Evolutionary conservation across 2,329 filamentous ascomycete species (phyloP).

Genomic region (Trichoderma sp.): DNA sequence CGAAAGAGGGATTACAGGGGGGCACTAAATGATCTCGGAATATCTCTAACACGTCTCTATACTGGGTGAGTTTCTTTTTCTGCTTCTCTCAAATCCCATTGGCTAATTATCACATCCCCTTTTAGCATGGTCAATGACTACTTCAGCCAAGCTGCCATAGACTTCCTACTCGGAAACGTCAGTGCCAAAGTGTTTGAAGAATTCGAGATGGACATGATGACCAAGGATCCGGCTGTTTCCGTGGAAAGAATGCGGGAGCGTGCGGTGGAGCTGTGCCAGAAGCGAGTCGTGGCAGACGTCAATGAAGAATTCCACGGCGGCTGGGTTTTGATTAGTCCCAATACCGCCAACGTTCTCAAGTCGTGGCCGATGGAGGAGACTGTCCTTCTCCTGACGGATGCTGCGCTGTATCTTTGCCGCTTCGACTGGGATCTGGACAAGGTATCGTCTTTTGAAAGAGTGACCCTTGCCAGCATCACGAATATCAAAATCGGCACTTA

Average conservation of each 20-base stretch:
- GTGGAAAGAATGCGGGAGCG: conserved; percentile 79
- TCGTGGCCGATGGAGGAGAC: conserved; percentile 81
- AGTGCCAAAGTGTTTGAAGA: conserved; percentile 85
- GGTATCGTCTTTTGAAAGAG: conserved; percentile 84
- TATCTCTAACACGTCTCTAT: conserved; percentile 77
- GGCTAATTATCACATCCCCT: conserved; percentile 37
- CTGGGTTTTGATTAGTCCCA: conserved; percentile 83
- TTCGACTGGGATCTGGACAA: conserved; percentile 97
- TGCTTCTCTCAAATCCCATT: no score
- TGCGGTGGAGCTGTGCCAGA: conserved; percentile 84
- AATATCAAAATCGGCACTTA: conserved; percentile 80
- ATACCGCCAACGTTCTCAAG: conserved; percentile 63
- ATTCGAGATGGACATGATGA: conserved; percentile 92
- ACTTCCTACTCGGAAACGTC: conserved; percentile 88
- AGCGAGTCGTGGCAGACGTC: conserved; percentile 80
- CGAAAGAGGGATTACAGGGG: conserved; percentile 87
- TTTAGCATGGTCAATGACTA: conserved; percentile 96
- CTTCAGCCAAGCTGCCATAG: conserved; percentile 91
- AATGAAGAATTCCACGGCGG: conserved; percentile 81
- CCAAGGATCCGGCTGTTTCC: conserved; percentile 84
- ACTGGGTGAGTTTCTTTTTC: conserved; percentile 51
- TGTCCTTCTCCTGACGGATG: conserved; percentile 81
- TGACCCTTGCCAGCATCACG: conserved; percentile 71
- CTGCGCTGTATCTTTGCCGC: conserved; percentile 81
- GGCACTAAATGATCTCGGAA: conserved; percentile 83